Evolutionary conservation across 805 yeast genomes (phyloP).

Genomic region (Wickerhamiella vanderwaltii): DNA sequence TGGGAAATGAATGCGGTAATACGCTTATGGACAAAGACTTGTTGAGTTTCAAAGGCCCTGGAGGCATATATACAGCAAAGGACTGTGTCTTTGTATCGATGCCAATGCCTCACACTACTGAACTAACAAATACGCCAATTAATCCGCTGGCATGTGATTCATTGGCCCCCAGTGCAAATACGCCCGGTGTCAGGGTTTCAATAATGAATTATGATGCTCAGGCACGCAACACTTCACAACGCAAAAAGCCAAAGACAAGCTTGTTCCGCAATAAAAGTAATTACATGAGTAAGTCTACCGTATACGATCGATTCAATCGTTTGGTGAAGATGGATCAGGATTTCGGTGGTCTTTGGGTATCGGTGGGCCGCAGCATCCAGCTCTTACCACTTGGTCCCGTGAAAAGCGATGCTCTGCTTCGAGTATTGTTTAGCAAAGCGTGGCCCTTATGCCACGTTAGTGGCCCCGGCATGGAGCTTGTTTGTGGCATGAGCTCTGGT

Average conservation of each 20-base stretch:
- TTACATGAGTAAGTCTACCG: conserved; percentile 28
- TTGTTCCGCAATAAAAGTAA: conserved; percentile 31
- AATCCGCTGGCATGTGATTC: conserved; percentile 30
- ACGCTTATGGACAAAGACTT: conserved; percentile 1
- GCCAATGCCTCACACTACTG: conserved; percentile 31
- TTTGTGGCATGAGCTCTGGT: conserved; percentile 56
- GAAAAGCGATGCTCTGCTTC: conserved; percentile 27
- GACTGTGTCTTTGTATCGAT: conserved; percentile 28
- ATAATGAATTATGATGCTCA: conserved; percentile 7
- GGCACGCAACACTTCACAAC: conserved; percentile 3
- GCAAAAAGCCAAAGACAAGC: conserved; percentile 27
- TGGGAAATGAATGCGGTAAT: conserved; percentile 8
- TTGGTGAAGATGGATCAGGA: conserved; percentile 25
- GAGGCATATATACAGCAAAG: conserved; percentile 24
- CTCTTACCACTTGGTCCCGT: conserved; percentile 24
- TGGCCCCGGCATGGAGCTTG: conserved; percentile 33
- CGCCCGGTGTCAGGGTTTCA: conserved; percentile 16
- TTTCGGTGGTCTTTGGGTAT: conserved; percentile 22
- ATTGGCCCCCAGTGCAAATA: conserved; percentile 19
- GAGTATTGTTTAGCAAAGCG: conserved; percentile 30
- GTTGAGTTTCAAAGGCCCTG: conserved; percentile 13
- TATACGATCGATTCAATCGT: conserved; percentile 26
- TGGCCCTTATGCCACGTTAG: conserved; percentile 31
- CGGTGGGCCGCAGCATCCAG: conserved; percentile 29
- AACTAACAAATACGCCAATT: conserved; percentile 25